A percentile compares a stretch with the other conserved stretches of the same genome.
phyloP scores from a whole-genome alignment of 2,329 filamentous ascomycete species.

The Orbilia quercus region DNA sequence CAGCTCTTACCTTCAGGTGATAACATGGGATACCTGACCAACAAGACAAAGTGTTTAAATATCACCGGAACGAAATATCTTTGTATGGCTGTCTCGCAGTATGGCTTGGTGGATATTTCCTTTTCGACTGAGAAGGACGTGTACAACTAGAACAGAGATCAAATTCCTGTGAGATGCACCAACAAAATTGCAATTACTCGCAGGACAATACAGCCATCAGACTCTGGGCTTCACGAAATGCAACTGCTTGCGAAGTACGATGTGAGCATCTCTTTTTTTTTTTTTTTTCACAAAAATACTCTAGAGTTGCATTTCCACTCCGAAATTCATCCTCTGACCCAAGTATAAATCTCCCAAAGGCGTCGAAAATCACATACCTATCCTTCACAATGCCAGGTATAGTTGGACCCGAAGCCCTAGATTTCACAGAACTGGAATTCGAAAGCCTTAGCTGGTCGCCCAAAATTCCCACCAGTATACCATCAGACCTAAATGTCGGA shows the following conservation, averaged over 20 bases:
- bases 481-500: not conserved
- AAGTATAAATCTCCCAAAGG: not conserved
- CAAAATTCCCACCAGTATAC: not conserved
- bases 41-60: not conserved
- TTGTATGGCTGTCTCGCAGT: slow-evolving; percentile 6
- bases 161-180: not conserved
- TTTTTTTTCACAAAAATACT: too few relatives aligned
- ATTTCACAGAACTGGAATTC: not conserved
- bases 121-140: slow-evolving; percentile 4
- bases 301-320: not conserved
- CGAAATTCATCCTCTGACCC: not conserved
- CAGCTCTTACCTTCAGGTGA: slow-evolving; percentile 3
- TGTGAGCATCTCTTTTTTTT: slow-evolving; percentile 13
- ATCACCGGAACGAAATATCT: not conserved
- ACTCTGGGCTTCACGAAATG: not conserved
- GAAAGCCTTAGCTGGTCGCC: slow-evolving; percentile 4
- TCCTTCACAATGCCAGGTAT: not conserved
- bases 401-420: not conserved
- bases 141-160: not conserved
- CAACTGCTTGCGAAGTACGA: not conserved
- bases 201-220: not conserved
- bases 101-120: slow-evolving; percentile 14
- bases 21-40: slow-evolving; percentile 18
- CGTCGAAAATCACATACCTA: slow-evolving; percentile 9
- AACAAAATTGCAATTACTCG: slow-evolving; percentile 21